These are phyloP conservation scores for Stemphylium vesicarium DNA, from an alignment of 2,329 filamentous ascomycete species.

Conservation along the genomic window DNA sequence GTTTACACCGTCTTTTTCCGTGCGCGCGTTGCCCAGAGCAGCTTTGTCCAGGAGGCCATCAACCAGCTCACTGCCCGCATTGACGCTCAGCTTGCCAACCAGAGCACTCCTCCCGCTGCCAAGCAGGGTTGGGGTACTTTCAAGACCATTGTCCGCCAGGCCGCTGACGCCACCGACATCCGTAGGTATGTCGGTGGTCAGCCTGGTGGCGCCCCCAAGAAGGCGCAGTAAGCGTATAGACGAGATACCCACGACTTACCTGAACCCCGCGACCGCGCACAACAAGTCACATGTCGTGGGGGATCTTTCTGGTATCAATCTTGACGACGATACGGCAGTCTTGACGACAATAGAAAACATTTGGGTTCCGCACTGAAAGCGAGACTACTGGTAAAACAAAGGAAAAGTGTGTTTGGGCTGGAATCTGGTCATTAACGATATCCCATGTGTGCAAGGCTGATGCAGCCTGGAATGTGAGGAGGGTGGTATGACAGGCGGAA, in stretches of 20 bases:
- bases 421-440: slow-evolving; percentile 13
- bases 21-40: slow-evolving; percentile 86
- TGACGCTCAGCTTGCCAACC: slow-evolving; percentile 82
- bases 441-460: slow-evolving; percentile 7
- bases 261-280: slow-evolving; percentile 9
- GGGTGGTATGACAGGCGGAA: background rate
- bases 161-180: slow-evolving; percentile 79
- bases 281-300: slow-evolving; percentile 21
- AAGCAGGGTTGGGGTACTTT: slow-evolving; percentile 80
- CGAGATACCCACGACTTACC: background rate
- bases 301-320: slow-evolving; percentile 23
- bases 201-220: slow-evolving; percentile 65
- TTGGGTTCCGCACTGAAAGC: background rate
- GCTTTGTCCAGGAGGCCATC: slow-evolving; percentile 87
- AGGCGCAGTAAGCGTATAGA: slow-evolving; percentile 57
- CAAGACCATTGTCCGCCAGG: slow-evolving; percentile 76
- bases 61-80: slow-evolving; percentile 73
- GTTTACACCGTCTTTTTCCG: slow-evolving; percentile 94
- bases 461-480: background rate
- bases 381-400: background rate
- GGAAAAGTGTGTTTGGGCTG: slow-evolving; percentile 5
- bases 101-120: slow-evolving; percentile 81
- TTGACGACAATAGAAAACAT: slow-evolving; percentile 16
- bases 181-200: slow-evolving; percentile 70
- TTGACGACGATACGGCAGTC: slow-evolving; percentile 34